Base-by-base conservation (phyloP, 345 rosid genomes). In the Citrus reticulata region DNA sequence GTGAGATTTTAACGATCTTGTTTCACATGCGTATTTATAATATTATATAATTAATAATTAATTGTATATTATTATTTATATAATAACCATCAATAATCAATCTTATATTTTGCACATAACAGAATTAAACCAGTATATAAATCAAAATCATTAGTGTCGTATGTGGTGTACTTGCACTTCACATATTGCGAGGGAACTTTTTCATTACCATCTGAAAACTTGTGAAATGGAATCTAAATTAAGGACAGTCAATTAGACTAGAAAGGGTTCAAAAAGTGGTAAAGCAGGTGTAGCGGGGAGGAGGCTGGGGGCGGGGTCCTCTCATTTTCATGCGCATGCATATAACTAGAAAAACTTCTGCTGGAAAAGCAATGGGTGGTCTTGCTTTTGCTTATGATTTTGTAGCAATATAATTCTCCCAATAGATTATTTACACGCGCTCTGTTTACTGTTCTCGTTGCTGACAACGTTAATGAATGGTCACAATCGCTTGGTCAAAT, bases 221-320 rank as follows among this genome's bases (percentile, higher is more conserved):
- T 78, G 81, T 75, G 79, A 25, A 42, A 55, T 59, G 83, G 83
- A 81, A 83, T 83, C 80, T 74, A 34, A 32, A 49, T 25, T 11
- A 42, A 42, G 49, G 59, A 76, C 73, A 71, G 46, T 69, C 73
- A 66, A 64, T 65, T 46, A 51, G 40, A 8, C n/a, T 58, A 72
- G 55, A 72, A 61, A 66, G 32, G 75, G 70, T 30, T 69, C 78
- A 61, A 57, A 71, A 62, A 60, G 51, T 46, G 16, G 51, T 13
- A 13, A 46, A 46, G 17, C 17, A 46, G 51, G 17, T 13, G 51
- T 46, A 13, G 51, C 17, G 17, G 51, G 51, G 17, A 13, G 17
- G 17, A 16, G 51, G 51, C 13, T 71, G 49, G 81, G 83, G 80
- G 37, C 79, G 77, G 81, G 83, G 80, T 27, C 79, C 78, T 77